A percentile compares a stretch with the other conserved stretches of the same genome.
Evolutionary conservation across 164 flowering plant species (phyloP).

Genomic region (Kalanchoe fedtschenkoi): DNA sequence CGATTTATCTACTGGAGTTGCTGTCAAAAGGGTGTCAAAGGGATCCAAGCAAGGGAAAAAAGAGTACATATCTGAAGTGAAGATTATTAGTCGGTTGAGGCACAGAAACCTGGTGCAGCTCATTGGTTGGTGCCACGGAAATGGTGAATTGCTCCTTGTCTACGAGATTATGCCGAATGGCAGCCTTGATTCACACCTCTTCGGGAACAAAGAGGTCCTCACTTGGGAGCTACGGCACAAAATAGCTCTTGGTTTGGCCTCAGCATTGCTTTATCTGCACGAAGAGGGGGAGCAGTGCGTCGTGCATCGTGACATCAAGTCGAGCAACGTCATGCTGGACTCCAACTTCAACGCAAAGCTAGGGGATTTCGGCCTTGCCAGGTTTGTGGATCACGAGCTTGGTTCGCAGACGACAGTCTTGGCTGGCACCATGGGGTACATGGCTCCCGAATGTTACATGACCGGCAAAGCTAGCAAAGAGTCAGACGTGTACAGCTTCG

Average conservation of each 20-base stretch:
- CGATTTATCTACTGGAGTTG: constrained; percentile 11
- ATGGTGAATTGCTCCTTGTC: constrained; percentile 18
- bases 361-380: constrained; percentile 32
- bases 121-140: constrained; percentile 27
- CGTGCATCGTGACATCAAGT: constrained; percentile 23
- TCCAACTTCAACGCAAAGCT: constrained; percentile 18
- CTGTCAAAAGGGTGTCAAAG: constrained; percentile 23
- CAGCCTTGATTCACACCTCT: constrained; percentile 23
- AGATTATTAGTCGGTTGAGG: constrained; percentile 21
- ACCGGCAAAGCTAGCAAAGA: no score
- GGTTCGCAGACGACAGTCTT: no score
- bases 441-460: no score
- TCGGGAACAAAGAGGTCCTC: constrained; percentile 7
- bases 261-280: constrained; percentile 27
- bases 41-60: constrained; percentile 26
- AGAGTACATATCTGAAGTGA: constrained; percentile 27
- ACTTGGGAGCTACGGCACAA: constrained; percentile 25
- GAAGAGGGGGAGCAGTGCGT: constrained; percentile 35
- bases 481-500: no score
- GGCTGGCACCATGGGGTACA: no score
- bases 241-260: constrained; percentile 19
- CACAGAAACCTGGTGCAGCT: constrained; percentile 28
- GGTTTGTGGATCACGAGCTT: no score
- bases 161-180: constrained; percentile 35
- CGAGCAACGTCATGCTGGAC: constrained; percentile 21